Base-by-base conservation (phyloP, 805 yeast genomes). In the Ogataea minuta region DNA sequence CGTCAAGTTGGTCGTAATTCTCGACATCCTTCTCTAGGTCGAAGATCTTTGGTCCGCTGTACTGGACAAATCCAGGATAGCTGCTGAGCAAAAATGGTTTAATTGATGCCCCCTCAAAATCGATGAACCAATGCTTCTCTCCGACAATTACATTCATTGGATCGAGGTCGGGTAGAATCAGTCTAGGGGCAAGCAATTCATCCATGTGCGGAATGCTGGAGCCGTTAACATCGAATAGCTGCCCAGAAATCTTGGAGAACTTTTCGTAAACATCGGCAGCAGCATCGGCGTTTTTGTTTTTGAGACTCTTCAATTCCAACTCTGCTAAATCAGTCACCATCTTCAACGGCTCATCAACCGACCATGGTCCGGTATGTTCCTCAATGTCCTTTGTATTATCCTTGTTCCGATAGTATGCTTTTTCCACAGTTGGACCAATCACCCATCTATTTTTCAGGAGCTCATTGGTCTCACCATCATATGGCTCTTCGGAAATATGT, bases 341-440 rank as follows among this genome's bases (percentile, higher is more conserved):
- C 19, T 83, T 81, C 44, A 74, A 59, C 13, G 93, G 87, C 33
- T 72, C 62, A 10, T 61, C 55, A 13, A 72, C 66, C 10, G 66
- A 62, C 89, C 95, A 88, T 26, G 98, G 98, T 1, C 98, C 98
- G 38, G 77, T 66, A 36, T 63, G 68, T 41, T 71, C 65, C 38
- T 68, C 70, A 36, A 77, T 63, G 37, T 70, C 71, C 28, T 67
- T 70, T 25, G 71, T 70, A n/a, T 72, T 67, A 50, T 85, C 64
- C 57, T 81, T 81, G 49, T 79, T 75, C 60, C 83, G 84, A 75
- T 89, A 81, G 59, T 80, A 85, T 10, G 78, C 74, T 49, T 84
- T 74, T 62, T 91, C 97, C 21, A 78, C 79, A 16, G 86, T 76
- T n/a, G 95, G 93, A 6, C 99, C 98, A 50, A 91, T 79, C 57